Evolutionary conservation across 148 eudicot species (phyloP).

Genomic region (Rhododendron molle): DNA sequence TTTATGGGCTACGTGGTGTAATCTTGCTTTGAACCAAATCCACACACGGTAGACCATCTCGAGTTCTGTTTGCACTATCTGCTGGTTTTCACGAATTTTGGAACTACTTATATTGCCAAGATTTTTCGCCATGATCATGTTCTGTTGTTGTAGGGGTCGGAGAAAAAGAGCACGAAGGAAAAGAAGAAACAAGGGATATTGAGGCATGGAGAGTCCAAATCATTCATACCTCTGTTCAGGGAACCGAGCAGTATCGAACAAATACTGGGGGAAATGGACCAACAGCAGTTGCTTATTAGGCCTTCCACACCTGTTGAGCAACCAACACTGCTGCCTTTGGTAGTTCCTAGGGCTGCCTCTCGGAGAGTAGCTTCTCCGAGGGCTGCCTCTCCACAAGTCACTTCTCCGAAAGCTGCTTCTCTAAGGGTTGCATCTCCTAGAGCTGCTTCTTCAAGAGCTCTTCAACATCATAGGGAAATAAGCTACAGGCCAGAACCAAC

Average conservation of each 20-base stretch:
- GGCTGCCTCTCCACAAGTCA: constrained; percentile 24
- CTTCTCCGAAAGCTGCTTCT: constrained; percentile 29
- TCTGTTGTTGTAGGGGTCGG: constrained; percentile 43
- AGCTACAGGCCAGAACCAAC: constrained; percentile 60
- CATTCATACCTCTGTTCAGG: constrained; percentile 74
- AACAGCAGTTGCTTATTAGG: constrained; percentile 34
- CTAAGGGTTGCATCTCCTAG: constrained; percentile 17
- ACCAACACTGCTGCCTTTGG: constrained; percentile 35
- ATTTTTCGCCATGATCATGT: background rate
- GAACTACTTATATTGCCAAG: background rate
- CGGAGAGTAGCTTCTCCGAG: constrained; percentile 14
- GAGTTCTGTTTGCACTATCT: background rate
- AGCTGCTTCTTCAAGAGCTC: constrained; percentile 26
- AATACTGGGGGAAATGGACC: constrained; percentile 77
- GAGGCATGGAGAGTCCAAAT: constrained; percentile 61
- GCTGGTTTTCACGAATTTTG: background rate
- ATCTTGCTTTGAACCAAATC: background rate
- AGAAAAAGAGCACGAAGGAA: constrained; percentile 62
- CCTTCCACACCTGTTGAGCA: constrained; percentile 44
- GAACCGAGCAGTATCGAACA: constrained; percentile 94
- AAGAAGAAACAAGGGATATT: constrained; percentile 56
- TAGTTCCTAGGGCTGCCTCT: constrained; percentile 14
- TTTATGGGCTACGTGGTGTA: background rate
- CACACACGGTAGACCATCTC: background rate
- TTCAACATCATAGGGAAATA: constrained; percentile 16